These are phyloP conservation scores for Plasmodium gallinaceum DNA, from an alignment of 169 alveolate genomes.

Conservation along the genomic window DNA sequence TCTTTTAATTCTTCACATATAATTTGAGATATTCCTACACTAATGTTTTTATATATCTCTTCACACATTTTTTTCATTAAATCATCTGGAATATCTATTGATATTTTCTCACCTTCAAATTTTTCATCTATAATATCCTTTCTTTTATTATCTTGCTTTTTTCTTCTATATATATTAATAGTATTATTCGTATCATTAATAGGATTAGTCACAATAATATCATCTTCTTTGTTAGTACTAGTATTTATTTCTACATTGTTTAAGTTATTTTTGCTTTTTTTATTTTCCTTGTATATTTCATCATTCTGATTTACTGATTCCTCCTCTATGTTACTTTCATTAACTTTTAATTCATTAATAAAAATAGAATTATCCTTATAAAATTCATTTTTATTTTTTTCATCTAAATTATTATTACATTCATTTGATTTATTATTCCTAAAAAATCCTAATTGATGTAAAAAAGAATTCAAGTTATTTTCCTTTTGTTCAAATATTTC, in stretches of 20 bases:
- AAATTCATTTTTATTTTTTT: neutral
- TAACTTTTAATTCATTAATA: neutral
- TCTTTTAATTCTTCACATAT: constrained; percentile 27
- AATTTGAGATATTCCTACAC: constrained; percentile 5
- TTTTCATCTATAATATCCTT: neutral
- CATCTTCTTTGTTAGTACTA: neutral
- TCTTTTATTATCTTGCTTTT: neutral
- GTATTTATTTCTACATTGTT: neutral
- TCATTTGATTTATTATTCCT: neutral
- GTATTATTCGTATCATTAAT: neutral
- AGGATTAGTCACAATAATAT: neutral
- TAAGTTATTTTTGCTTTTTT: neutral
- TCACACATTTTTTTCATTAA: constrained; percentile 13
- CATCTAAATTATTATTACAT: neutral
- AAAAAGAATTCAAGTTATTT: constrained; percentile 49
- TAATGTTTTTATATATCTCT: constrained; percentile 11
- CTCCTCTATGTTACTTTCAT: neutral
- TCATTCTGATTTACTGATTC: neutral
- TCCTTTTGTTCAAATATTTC: constrained; percentile 19
- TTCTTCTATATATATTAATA: neutral
- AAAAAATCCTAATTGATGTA: constrained; percentile 61
- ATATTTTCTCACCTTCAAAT: neutral
- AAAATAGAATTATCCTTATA: neutral
- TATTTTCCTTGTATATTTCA: neutral
- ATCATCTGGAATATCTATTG: constrained; percentile 10